phyloP scores from a whole-genome alignment of 441 rosid genomes.

The Brassica hybrid region DNA sequence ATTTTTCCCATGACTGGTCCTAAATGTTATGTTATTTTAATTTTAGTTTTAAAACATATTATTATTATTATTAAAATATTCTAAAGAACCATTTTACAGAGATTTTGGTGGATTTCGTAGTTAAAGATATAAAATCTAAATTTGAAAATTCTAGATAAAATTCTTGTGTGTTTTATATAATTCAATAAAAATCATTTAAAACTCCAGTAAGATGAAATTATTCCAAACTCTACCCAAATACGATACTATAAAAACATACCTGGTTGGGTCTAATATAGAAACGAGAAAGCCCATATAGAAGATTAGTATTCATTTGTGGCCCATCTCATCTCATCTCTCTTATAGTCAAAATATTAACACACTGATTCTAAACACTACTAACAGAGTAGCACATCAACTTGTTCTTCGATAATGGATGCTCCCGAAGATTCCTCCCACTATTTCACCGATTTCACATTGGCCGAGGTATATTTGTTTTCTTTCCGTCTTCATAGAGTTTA shows the following conservation, averaged over 20 bases:
- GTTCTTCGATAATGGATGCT: conserved; percentile 44
- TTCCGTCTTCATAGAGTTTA: conserved; percentile 2
- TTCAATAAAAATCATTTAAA: background rate
- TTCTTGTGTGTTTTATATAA: background rate
- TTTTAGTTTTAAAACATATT: background rate
- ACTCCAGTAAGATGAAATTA: background rate
- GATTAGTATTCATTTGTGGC: conserved; percentile 1
- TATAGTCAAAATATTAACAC: background rate
- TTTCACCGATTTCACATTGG: conserved; percentile 58
- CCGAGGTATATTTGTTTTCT: conserved; percentile 52
- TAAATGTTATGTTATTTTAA: no score
- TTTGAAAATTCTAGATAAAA: background rate
- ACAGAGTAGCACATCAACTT: background rate
- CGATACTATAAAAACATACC: no score
- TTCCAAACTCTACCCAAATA: no score
- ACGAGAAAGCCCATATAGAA: conserved; percentile 16
- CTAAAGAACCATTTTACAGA: background rate
- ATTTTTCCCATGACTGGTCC: no score
- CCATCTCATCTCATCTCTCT: conserved; percentile 22
- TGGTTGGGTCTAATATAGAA: background rate
- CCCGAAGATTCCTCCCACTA: conserved; percentile 46
- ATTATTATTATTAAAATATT: background rate
- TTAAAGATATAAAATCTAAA: background rate
- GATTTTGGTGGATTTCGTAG: background rate
- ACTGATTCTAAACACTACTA: conserved; percentile 18